Evolutionary conservation across 306 rosid genomes (phyloP), one percentile per base, ranked within the genome.

Genomic region (Benincasa hispida): DNA sequence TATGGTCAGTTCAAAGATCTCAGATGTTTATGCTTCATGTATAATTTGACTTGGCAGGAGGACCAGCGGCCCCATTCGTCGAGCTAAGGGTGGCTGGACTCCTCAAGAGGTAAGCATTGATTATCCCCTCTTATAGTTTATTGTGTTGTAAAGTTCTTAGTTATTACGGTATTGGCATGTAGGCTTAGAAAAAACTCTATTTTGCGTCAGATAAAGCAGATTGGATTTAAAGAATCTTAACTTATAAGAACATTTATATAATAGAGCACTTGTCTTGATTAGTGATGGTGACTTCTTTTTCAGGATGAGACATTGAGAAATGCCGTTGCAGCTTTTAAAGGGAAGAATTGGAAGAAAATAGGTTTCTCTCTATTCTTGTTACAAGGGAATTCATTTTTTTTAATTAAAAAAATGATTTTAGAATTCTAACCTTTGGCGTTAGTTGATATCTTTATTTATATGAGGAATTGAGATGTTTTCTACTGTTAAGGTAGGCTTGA

Each of bases 51-150:
- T 74, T 72, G 80, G 74, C 88, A 94, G 99, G 87, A 90, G 98
- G 83, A 86, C 90, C 30, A 90, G 93, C 18, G 98, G 99, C 75
- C 99, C 99, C 56, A 90, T 94, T 78, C 93, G 99, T 78, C 91
- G 99, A 21, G 99, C 99, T 3, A 94, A 92, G 87, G 99, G 98
- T 45, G 99, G 99, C 77, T 94, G 99, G 99, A 94, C 99, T 35
- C 95, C 91, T 1, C 82, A 92, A 81, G 99, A 94, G 96, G 99
- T 94, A 77, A 48, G 60, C 79, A 76, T 45, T 28, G 76, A 18
- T 72, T 18, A 41, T 18, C 34, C 55, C 59, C 2, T 47, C 21
- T 48, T 27, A 15, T 42, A 72, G 76, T 24, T 72, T 25, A 18
- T 72, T 10, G 10, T 72, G 56, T 72, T 72, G 60, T 5, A 48